phyloP scores from a whole-genome alignment of 1,139 yeast species.

The Pichia sp. region DNA sequence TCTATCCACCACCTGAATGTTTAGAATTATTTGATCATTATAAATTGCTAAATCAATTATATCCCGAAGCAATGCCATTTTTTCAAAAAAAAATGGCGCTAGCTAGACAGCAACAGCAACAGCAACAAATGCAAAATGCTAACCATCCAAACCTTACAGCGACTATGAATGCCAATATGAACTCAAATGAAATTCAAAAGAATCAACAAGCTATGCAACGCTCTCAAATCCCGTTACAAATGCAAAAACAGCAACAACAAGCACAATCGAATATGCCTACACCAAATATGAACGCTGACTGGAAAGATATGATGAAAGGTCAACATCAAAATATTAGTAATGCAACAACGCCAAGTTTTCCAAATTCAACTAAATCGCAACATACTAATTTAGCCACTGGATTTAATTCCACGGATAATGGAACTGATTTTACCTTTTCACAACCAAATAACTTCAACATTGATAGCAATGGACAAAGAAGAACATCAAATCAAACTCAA shows the following conservation, averaged over 20 bases:
- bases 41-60: conserved; percentile 43
- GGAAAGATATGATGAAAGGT: conserved; percentile 1
- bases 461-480: neutral
- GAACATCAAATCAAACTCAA: conserved; percentile 3
- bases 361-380: conserved; percentile 3
- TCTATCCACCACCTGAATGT: conserved; percentile 51
- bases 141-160: neutral
- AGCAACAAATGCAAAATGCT: conserved; percentile 11
- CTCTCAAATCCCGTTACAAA: conserved; percentile 5
- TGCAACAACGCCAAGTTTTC: conserved; percentile 4
- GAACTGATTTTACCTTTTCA: too few relatives aligned
- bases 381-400: neutral
- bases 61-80: conserved; percentile 50
- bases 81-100: conserved; percentile 43
- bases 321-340: neutral
- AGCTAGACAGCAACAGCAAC: conserved; percentile 33
- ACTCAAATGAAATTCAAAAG: neutral
- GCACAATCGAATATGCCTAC: conserved; percentile 3
- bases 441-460: neutral
- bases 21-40: conserved; percentile 47
- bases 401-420: neutral
- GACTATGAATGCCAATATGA: neutral
- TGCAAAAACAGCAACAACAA: conserved; percentile 15
- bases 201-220: too few relatives aligned
- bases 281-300: neutral